Conservation (phyloP, 2,329 filamentous ascomycete species). For the Trichoderma polysporum region DNA sequence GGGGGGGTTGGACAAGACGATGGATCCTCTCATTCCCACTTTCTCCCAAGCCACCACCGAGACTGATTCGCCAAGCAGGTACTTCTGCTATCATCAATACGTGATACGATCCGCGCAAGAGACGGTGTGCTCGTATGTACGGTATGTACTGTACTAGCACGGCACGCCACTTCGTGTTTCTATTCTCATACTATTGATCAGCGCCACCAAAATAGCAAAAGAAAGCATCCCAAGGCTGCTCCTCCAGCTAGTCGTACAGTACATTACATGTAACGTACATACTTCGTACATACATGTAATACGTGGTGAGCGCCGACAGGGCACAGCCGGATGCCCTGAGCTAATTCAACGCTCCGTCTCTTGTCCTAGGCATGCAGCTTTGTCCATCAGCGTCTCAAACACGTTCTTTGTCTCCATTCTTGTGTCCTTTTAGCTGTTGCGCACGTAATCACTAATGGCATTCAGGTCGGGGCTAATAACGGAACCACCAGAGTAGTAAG, state of each 20-base stretch:
- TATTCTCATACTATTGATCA: constrained; percentile 12
- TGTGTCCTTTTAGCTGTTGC: neutral
- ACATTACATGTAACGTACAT: neutral
- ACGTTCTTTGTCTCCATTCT: neutral
- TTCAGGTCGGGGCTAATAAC: neutral
- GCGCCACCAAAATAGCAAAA: neutral
- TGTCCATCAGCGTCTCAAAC: neutral
- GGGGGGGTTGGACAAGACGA: neutral
- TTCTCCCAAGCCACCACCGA: neutral
- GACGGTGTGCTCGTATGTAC: constrained; percentile 12
- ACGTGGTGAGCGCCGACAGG: constrained; percentile 16
- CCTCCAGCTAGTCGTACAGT: too few species aligned
- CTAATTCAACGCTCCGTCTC: neutral
- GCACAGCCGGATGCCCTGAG: neutral
- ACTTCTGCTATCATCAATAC: neutral
- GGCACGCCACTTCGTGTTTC: neutral
- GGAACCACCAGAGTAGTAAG: neutral
- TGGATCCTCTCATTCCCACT: constrained; percentile 17
- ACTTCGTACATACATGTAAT: neutral
- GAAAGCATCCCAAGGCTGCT: neutral
- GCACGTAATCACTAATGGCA: constrained; percentile 16
- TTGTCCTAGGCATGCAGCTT: neutral
- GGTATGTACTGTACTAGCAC: too few species aligned
- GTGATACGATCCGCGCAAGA: neutral
- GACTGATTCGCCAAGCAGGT: neutral